Evolutionary conservation across 2,329 filamentous ascomycete species (phyloP), one percentile per base, ranked within the genome.

Genomic region (Nigrospora osmanthi): DNA sequence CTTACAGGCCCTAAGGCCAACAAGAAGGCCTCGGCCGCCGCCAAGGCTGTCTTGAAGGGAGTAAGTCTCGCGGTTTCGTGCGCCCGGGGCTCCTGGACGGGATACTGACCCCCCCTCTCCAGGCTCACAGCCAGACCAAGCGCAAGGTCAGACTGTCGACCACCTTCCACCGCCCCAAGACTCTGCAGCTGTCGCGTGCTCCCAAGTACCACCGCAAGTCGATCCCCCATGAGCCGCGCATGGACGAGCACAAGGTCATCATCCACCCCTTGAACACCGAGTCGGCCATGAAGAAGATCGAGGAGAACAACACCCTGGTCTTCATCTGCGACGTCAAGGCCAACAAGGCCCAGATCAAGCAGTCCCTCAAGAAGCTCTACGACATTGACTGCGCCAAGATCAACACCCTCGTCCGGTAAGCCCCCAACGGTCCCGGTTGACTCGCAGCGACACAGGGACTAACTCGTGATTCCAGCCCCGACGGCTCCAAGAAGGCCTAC

Each of bases 211-310:
- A 88, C 59, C 89, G 91, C 78, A 95, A 93, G 81, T 90, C 89
- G 58, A 82, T 98, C 69, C 84, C 87, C 63, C 85, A 91, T 71
- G 80, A 81, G 68, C 85, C 90, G 61, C 87, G 89, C 62, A 87
- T 98, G 65, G 93, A 98, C 76, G 87, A 91, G 76, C 87, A 90
- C 82, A 96, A 95, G 84, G 80, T 97, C 70, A 86, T 98, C 71
- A 79, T 97, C 67, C 89, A 96, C 83, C 93, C 93, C 58, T 82
- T 98, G 68, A 98, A 98, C 85, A 98, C 93, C 51, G 93, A 98
- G 86, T 93, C 86, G 67, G 93, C 94, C 66, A 97, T 98, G 91
- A 98, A 98, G 89, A 96, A 96, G 87, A 96, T 98, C 62, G 93
- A 98, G 81, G 93, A 98, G 86, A 90, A 98, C 84, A 98, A 98